Conservation (phyloP, 1,284 basidiomycete species). For the Ganoderma multipileum region DNA sequence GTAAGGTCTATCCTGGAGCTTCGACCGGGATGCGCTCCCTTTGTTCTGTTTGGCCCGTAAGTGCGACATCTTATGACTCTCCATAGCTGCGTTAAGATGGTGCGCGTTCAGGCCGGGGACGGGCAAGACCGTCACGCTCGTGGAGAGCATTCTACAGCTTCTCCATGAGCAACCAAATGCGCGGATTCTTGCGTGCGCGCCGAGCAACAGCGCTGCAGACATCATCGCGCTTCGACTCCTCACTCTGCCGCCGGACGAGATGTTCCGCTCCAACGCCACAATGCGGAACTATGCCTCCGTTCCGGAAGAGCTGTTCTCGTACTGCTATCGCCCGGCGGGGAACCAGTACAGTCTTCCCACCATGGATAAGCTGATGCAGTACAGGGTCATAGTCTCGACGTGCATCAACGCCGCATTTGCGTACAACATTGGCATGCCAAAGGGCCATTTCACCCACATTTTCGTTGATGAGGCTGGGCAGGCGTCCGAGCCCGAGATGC, state of each 20-base stretch:
- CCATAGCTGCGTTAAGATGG: background rate
- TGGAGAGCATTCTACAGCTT: conserved; percentile 72
- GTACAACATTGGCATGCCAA: conserved; percentile 59
- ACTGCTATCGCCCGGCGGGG: conserved; percentile 45
- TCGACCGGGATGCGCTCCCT: conserved; percentile 56
- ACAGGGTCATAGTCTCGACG: conserved; percentile 64
- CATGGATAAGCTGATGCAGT: conserved; percentile 49
- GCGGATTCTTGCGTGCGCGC: conserved; percentile 68
- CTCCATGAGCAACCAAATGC: conserved; percentile 49
- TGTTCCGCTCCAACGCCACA: conserved; percentile 73
- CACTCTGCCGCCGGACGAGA: conserved; percentile 42
- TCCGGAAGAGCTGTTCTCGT: conserved; percentile 49
- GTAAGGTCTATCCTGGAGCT: conserved; percentile 56
- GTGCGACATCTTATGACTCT: conserved; percentile 36
- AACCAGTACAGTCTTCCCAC: conserved; percentile 56
- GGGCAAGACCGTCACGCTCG: conserved; percentile 72
- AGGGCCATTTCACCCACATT: conserved; percentile 67
- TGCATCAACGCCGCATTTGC: conserved; percentile 66
- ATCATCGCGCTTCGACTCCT: conserved; percentile 61
- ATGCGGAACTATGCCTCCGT: conserved; percentile 55
- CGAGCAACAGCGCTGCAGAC: conserved; percentile 68
- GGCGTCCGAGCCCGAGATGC: conserved; percentile 63
- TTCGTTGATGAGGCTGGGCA: conserved; percentile 75
- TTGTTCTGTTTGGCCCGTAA: conserved; percentile 72
- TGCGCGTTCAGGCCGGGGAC: conserved; percentile 58